These are phyloP conservation scores for Vitis rotundifolia DNA, from an alignment of 164 flowering plant genomes.

Conservation along the genomic window DNA sequence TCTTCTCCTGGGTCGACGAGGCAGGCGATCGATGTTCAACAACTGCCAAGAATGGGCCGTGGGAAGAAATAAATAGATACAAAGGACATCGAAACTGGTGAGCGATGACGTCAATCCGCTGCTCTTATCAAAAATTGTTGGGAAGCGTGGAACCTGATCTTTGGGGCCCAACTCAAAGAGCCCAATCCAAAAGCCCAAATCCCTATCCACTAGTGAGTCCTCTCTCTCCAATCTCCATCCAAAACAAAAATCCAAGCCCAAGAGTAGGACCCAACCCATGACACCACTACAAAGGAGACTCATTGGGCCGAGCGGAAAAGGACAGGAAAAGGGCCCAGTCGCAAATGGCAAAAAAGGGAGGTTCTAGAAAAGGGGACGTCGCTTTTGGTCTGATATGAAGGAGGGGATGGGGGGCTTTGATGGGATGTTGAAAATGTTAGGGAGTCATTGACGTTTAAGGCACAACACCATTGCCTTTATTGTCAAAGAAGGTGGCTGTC, in stretches of 20 bases:
- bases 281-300: too few species aligned
- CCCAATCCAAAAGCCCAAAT: too few species aligned
- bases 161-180: too few species aligned
- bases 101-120: slow-evolving; percentile 20
- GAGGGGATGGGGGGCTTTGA: background rate
- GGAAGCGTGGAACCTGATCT: slow-evolving; percentile 40
- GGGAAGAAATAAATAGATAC: background rate
- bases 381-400: slow-evolving; percentile 1
- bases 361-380: slow-evolving; percentile 17
- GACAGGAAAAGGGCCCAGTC: background rate
- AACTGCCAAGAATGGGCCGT: background rate
- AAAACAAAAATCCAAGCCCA: background rate
- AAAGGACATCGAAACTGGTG: background rate
- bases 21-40: background rate
- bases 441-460: slow-evolving; percentile 32
- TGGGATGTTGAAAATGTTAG: slow-evolving; percentile 10
- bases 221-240: background rate
- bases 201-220: too few species aligned
- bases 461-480: slow-evolving; percentile 23
- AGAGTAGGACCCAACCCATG: too few species aligned
- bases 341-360: background rate
- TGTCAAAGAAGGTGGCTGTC: background rate
- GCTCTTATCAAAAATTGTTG: slow-evolving; percentile 13
- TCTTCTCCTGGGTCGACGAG: background rate
- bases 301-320: too few species aligned